Base-by-base conservation (phyloP, 1,284 basidiomycete species). In the Apiotrichum brassicae region DNA sequence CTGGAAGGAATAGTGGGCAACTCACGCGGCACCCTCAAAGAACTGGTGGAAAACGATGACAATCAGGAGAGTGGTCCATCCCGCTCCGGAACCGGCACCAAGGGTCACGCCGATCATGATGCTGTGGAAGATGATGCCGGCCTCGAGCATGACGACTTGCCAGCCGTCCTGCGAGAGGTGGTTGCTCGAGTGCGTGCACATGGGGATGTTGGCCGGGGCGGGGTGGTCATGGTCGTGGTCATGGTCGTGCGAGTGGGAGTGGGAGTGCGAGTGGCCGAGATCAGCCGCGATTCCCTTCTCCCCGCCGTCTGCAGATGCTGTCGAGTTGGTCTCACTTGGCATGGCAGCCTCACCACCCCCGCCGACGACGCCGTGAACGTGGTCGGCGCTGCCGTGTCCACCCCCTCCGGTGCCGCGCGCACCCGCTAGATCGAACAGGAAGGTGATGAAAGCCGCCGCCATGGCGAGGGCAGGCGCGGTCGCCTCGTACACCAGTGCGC, bases 51-150 rank as follows among this genome's bases (percentile, higher is more conserved):
- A 67, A 16, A 67, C 54, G 43, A 67, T 53, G 18, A 58, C 61
- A 30, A 61, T 57, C 13, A 61, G 46, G 3, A 60, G 49, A n/a
- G 62, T 61, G 9, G 53, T 56, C 58, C 58, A 63, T 18, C 59
- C 62, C 0, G 42, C 34, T 7, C 59, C 60, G 4, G 56, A 52
- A 13, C 56, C 58, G 3, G 60, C 58, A 23, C 60, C 60, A 41
- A 60, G 54, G 6, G 58, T 58, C n/a, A 62, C 54, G 9, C 60
- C 58, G 24, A 60, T 62, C 58, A 60, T 62, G 52, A 62, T 56
- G 3, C 42, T 46, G 45, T 65, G 75, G 62, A 76, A 76, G 53
- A 76, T 66, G 56, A 76, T 75, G 28, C 75, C 75, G 0, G 66
- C 70, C 46, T 76, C 75, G 25, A 76, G 64, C 19, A 74, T 59